A percentile compares a stretch with the other conserved stretches of the same genome.
Evolutionary conservation across 2,329 filamentous ascomycete genomes (phyloP).

Genomic region (Chrysoporthe austroafricana): DNA sequence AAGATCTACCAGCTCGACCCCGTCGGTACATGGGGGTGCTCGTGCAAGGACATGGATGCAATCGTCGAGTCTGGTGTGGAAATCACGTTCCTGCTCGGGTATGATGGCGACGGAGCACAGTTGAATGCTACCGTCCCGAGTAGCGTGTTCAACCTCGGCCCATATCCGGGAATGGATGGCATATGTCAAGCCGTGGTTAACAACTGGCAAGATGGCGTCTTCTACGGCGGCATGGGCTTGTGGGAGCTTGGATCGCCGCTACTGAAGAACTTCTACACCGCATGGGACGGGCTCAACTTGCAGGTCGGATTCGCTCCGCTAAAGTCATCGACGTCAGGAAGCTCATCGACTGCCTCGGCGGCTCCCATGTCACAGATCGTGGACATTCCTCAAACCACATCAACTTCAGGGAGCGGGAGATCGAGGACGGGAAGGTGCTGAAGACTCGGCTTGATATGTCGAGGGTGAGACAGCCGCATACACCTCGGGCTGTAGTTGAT

Average conservation of each 20-base stretch:
- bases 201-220: constrained; percentile 25
- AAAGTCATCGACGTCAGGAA: not conserved
- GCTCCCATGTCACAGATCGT: not conserved
- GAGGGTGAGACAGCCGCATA: not conserved
- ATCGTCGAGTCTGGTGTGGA: constrained; percentile 30
- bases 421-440: not conserved
- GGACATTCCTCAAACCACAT: not conserved
- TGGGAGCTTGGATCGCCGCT: constrained; percentile 40
- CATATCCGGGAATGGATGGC: constrained; percentile 33
- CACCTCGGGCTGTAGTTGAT: not conserved
- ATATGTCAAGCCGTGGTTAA: constrained; percentile 39
- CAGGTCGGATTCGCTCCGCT: constrained; percentile 33
- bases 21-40: constrained; percentile 38
- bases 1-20: constrained; percentile 37
- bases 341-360: not conserved
- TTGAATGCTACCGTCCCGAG: constrained; percentile 36
- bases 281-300: constrained; percentile 38
- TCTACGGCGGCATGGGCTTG: constrained; percentile 19
- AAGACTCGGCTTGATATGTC: too few species aligned
- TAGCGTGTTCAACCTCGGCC: constrained; percentile 37
- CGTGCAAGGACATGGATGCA: constrained; percentile 35
- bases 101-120: constrained; percentile 22
- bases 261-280: constrained; percentile 40
- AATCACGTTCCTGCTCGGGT: constrained; percentile 37
- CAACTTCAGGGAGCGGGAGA: not conserved